Percentiles rank a stretch among this genome's conserved stretches.
Conservation (phyloP, 257 asterid genomes). For the Nicotiana otophora region DNA sequence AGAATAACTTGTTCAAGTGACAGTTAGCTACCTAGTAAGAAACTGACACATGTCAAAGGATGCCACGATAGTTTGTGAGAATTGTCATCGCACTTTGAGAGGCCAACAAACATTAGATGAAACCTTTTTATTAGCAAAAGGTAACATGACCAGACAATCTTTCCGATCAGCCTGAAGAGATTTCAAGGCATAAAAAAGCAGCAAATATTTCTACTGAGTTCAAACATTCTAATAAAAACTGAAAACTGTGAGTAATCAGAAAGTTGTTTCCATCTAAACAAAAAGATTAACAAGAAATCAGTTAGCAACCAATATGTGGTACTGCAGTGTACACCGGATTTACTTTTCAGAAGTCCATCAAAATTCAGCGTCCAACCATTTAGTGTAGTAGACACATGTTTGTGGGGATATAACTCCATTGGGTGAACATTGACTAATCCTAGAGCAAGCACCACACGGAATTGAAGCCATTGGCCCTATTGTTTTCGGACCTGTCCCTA, state of each 20-base stretch:
- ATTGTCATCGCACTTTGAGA: not conserved
- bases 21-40: not conserved
- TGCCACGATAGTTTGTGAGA: not conserved
- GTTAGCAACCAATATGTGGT: not conserved
- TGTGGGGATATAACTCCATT: conserved; percentile 63
- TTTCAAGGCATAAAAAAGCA: not conserved
- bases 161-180: not conserved
- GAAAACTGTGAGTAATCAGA: not conserved
- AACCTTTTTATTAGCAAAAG: not conserved
- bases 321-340: not conserved
- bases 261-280: not conserved
- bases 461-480: conserved; percentile 54
- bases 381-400: conserved; percentile 52
- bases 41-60: not conserved
- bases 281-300: not conserved
- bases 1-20: not conserved
- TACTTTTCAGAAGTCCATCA: conserved; percentile 13
- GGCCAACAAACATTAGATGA: not conserved
- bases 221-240: not conserved
- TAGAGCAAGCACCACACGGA: conserved; percentile 74
- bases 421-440: conserved; percentile 45
- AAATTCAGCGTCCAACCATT: conserved; percentile 53
- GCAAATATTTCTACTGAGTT: not conserved
- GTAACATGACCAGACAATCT: not conserved
- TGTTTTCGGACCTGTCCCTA: conserved; percentile 18